A percentile compares a stretch with the other conserved stretches of the same genome.
Conservation (phyloP, 202 grass and related monocot species). For the Carex sylvatica region DNA sequence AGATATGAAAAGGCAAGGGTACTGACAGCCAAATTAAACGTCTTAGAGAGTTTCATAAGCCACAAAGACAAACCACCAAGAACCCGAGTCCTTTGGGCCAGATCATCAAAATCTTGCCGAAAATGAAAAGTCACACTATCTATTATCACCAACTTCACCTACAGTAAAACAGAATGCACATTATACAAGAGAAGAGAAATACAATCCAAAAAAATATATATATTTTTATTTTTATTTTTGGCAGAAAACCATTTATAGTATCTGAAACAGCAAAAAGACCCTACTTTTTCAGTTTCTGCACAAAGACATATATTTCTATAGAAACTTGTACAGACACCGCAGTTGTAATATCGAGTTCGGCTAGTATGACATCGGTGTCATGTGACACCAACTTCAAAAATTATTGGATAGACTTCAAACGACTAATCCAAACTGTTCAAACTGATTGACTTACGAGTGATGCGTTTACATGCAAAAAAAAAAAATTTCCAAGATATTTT, state of each 20-base stretch:
- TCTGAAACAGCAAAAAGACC: neutral
- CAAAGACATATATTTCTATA: neutral
- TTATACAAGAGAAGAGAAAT: slow-evolving; percentile 8
- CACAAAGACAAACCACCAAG: slow-evolving; percentile 78
- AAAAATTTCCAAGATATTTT: too few relatives aligned
- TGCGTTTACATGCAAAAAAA: too few relatives aligned
- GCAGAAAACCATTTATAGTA: neutral
- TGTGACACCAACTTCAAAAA: too few relatives aligned
- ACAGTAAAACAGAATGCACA: slow-evolving; percentile 16
- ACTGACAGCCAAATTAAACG: slow-evolving; percentile 71
- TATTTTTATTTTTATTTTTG: neutral
- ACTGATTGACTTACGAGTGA: too few relatives aligned
- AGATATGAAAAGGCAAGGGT: neutral
- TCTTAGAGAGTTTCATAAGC: slow-evolving; percentile 80
- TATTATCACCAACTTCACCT: slow-evolving; percentile 80
- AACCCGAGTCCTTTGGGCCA: slow-evolving; percentile 74
- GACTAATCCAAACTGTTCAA: too few relatives aligned
- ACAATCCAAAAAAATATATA: too few relatives aligned
- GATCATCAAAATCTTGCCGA: slow-evolving; percentile 90
- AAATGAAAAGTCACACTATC: slow-evolving; percentile 94
- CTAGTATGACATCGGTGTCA: too few relatives aligned
- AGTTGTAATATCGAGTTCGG: neutral
- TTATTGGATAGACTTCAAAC: too few relatives aligned
- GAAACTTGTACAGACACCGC: neutral
- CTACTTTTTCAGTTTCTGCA: neutral